phyloP scores from a whole-genome alignment of 768 basidiomycete genomes.

The Scleroderma bovista region DNA sequence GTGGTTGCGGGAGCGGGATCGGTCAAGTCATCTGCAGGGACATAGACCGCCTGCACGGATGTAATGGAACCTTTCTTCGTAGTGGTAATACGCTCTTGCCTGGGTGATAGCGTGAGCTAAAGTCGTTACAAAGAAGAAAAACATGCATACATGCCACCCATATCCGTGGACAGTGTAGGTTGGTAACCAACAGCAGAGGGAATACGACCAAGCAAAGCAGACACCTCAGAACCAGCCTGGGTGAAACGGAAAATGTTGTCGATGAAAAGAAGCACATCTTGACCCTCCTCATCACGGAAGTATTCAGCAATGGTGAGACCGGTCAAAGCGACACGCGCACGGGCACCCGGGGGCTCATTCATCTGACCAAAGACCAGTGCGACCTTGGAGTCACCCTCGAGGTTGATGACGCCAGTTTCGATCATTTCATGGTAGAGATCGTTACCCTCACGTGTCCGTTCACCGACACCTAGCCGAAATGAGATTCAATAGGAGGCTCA shows the following conservation, averaged over 20 bases:
- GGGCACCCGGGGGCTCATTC: slow-evolving; percentile 99
- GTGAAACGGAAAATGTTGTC: slow-evolving; percentile 99
- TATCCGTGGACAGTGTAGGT: slow-evolving; percentile 98
- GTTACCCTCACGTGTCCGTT: slow-evolving; percentile 99
- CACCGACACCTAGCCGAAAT: slow-evolving; percentile 78
- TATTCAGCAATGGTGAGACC: slow-evolving; percentile 99
- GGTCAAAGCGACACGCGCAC: slow-evolving; percentile 99
- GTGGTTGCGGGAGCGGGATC: slow-evolving; percentile 99
- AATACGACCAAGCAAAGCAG: slow-evolving; percentile 99
- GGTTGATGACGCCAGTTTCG: slow-evolving; percentile 99
- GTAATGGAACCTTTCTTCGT: slow-evolving; percentile 99
- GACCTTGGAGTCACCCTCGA: slow-evolving; percentile 99
- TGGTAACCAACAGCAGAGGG: slow-evolving; percentile 99
- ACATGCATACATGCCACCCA: slow-evolving; percentile 92
- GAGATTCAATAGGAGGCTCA: slow-evolving; percentile 6
- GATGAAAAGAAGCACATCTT: slow-evolving; percentile 99
- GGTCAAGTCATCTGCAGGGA: slow-evolving; percentile 99
- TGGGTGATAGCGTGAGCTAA: slow-evolving; percentile 25
- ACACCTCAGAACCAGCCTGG: slow-evolving; percentile 99
- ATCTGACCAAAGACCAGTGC: slow-evolving; percentile 99
- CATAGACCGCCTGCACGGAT: slow-evolving; percentile 99
- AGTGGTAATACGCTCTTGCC: slow-evolving; percentile 99
- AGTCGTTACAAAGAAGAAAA: background rate
- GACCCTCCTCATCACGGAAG: slow-evolving; percentile 99
- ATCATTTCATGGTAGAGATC: slow-evolving; percentile 99